A percentile compares a stretch with the other conserved stretches of the same genome.
These are phyloP conservation scores for Saururus chinensis DNA, from an alignment of 164 flowering plant species.

Conservation along the genomic window DNA sequence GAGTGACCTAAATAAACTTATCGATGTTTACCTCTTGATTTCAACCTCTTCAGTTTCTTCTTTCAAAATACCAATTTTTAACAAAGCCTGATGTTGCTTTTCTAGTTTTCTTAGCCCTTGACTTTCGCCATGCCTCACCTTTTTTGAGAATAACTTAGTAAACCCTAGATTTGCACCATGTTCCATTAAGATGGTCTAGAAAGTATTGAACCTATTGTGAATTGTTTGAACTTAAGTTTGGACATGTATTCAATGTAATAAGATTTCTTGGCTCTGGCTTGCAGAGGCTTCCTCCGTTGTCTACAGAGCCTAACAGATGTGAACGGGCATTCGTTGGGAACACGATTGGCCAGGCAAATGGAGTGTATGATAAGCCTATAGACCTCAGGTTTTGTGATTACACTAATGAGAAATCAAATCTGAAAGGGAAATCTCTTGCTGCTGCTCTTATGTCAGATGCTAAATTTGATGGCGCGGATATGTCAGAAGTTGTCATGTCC, in stretches of 20 bases:
- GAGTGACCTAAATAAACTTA: neutral
- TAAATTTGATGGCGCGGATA: slow-evolving; percentile 97
- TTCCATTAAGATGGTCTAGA: too few species aligned
- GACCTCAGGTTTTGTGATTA: slow-evolving; percentile 94
- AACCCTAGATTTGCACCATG: too few species aligned
- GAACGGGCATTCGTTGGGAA: slow-evolving; percentile 89
- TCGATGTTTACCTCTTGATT: neutral
- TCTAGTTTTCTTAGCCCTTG: too few species aligned
- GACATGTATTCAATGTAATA: neutral
- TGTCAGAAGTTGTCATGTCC: slow-evolving; percentile 96
- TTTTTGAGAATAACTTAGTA: too few species aligned
- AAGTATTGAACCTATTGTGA: too few species aligned
- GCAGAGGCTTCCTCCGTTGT: slow-evolving; percentile 81
- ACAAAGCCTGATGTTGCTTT: too few species aligned
- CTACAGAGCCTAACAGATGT: slow-evolving; percentile 83
- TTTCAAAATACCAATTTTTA: too few species aligned
- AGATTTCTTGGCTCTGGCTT: slow-evolving; percentile 1
- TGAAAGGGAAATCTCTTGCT: slow-evolving; percentile 86
- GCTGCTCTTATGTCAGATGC: slow-evolving; percentile 97
- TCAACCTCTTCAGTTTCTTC: neutral
- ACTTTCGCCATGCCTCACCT: too few species aligned
- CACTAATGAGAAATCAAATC: slow-evolving; percentile 78
- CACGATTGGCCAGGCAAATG: slow-evolving; percentile 98
- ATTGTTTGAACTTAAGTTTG: too few species aligned
- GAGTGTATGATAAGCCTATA: slow-evolving; percentile 86